These are phyloP conservation scores for Nitzschia sp. DNA, from an alignment of 108 stramenopile species.

Conservation along the genomic window DNA sequence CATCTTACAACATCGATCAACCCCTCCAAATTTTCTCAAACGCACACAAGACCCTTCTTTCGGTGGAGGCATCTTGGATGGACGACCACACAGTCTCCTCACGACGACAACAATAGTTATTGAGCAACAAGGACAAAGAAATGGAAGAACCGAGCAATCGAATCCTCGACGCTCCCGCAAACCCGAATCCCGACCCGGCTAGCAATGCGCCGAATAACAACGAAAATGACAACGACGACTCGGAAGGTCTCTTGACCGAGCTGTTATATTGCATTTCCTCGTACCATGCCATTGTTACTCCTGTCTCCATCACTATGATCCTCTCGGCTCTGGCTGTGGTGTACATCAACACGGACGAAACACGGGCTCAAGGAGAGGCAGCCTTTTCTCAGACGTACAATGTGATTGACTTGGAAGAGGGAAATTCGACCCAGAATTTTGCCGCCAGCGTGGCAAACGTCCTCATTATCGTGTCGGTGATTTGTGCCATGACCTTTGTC, in stretches of 20 bases:
- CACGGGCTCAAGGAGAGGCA: slow-evolving; percentile 54
- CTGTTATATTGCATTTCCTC: slow-evolving; percentile 46
- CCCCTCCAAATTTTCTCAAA: too few relatives aligned
- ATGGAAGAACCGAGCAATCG: too few relatives aligned
- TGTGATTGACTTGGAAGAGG: slow-evolving; percentile 54
- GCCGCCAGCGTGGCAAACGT: slow-evolving; percentile 85
- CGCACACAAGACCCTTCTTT: too few relatives aligned
- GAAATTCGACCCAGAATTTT: slow-evolving; percentile 54
- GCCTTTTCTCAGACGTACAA: slow-evolving; percentile 57
- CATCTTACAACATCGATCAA: too few relatives aligned
- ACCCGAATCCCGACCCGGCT: too few relatives aligned
- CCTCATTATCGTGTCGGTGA: slow-evolving; percentile 87
- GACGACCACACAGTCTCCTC: too few relatives aligned
- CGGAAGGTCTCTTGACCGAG: background rate
- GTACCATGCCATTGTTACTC: slow-evolving; percentile 62
- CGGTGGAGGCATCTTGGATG: too few relatives aligned
- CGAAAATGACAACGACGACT: background rate
- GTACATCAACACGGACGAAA: slow-evolving; percentile 69
- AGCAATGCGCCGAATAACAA: background rate
- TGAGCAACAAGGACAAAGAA: too few relatives aligned
- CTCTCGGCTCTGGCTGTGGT: slow-evolving; percentile 67
- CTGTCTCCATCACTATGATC: slow-evolving; percentile 71
- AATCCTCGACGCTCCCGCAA: too few relatives aligned
- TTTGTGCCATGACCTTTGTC: slow-evolving; percentile 88
- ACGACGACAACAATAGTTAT: too few relatives aligned